Percentiles rank a stretch among this genome's conserved stretches.
phyloP scores from a whole-genome alignment of 208 protist genomes.

The Acanthamoeba castellanii region DNA sequence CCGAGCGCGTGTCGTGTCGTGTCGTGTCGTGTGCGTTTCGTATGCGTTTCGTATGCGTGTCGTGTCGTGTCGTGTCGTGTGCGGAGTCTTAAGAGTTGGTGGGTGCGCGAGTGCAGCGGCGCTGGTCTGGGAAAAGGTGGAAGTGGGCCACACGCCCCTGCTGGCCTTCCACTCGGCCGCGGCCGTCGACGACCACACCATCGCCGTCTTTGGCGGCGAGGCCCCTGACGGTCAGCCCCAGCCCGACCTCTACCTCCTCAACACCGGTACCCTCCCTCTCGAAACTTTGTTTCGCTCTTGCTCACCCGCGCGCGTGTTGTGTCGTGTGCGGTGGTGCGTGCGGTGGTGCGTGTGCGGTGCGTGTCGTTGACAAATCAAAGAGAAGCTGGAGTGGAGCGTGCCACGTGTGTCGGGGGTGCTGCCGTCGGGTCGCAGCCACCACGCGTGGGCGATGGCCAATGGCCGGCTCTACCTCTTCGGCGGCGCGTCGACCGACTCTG shows the following conservation, averaged over 20 bases:
- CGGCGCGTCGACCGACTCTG: background rate
- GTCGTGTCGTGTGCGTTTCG: too few species aligned
- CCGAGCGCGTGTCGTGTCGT: too few species aligned
- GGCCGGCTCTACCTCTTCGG: background rate
- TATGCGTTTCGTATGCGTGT: too few species aligned
- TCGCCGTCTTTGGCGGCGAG: background rate
- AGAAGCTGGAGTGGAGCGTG: background rate
- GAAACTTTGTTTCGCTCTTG: background rate
- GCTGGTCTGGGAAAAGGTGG: background rate
- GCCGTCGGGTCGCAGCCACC: background rate
- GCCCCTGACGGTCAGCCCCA: background rate
- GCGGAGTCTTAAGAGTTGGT: too few species aligned
- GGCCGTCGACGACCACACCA: background rate
- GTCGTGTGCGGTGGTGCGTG: too few species aligned
- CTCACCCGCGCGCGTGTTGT: too few species aligned
- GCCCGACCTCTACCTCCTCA: background rate
- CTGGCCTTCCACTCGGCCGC: constrained; percentile 13
- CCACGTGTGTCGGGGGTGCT: background rate
- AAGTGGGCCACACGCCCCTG: background rate
- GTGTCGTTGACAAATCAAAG: background rate
- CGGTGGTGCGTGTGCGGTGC: background rate
- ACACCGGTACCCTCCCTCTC: background rate
- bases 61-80: too few species aligned
- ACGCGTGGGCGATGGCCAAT: background rate
- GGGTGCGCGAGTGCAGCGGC: background rate